Evolutionary conservation across 768 basidiomycete species (phyloP), one percentile per base, ranked within the genome.

Genomic region (Psilocybe cyanescens): DNA sequence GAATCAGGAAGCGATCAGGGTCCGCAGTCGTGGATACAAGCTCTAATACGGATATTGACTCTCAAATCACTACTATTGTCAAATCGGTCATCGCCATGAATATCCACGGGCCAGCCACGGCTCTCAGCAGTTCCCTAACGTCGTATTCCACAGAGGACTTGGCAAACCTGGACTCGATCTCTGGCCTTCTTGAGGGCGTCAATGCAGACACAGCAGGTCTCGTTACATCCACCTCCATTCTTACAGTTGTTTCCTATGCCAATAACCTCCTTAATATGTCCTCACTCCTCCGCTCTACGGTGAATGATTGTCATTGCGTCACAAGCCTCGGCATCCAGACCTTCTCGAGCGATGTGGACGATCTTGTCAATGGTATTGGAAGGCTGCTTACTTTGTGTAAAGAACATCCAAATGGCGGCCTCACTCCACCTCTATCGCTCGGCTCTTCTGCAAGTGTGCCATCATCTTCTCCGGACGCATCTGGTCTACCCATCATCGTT

Each of bases 271-370:
- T 74, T 8, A 49, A 68, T n/a, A 54, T 61, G 30, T 69, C 64
- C 37, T 47, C 63, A 3, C 59, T 70, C 31, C 61, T 72, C n/a
- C 35, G 47, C 5, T 57, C 64, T 8, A 65, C 66, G 8, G 55
- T 73, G 4, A 37, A 56, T 6, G 58, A 57, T 9, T 74, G 74
- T 45, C 58, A 52, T 17, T 75, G 72, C 44, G 55, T 62, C 33
- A 57, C 59, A 17, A 48, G 31, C 3, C 64, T 70, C 35, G 69
- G 70, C n/a, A 65, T 74, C 11, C 41, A 56, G 3, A 31, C 41
- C 14, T 31, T 73, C 1, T 41, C 57, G 8, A 45, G 59, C 6
- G 59, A 66, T n/a, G 48, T 73, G 49, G 44, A 68, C 2, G 50
- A 56, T 2, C 65, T 74, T 45, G 49, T 70, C 33, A 55, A 31